phyloP scores from a whole-genome alignment of 345 rosid species.

The Cardiospermum halicacabum region DNA sequence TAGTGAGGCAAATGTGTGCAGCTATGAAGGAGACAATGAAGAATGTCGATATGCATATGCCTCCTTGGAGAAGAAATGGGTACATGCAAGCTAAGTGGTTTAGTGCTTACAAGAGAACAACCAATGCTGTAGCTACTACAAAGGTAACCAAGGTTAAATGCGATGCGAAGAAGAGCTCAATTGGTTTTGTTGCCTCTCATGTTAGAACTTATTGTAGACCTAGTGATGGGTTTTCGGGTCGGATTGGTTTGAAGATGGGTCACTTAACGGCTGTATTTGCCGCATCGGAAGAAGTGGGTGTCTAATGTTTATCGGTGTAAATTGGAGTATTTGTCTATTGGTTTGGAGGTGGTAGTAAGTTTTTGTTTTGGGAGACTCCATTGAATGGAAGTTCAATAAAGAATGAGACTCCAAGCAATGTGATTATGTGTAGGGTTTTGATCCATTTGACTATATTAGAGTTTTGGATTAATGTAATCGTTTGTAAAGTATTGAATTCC shows the following conservation, averaged over 20 bases:
- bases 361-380: not conserved
- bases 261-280: conserved; percentile 29
- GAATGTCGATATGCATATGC: conserved; percentile 35
- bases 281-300: not conserved
- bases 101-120: conserved; percentile 57
- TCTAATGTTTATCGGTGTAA: too few relatives aligned
- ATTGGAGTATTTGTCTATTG: not conserved
- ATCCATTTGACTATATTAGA: too few relatives aligned
- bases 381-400: too few relatives aligned
- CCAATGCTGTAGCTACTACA: conserved; percentile 21
- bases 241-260: conserved; percentile 26
- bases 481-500: too few relatives aligned
- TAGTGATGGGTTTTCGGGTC: conserved; percentile 8
- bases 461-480: too few relatives aligned
- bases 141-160: not conserved
- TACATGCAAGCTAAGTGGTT: conserved; percentile 88
- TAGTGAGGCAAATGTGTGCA: conserved; percentile 59
- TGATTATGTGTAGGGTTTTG: not conserved
- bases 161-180: not conserved
- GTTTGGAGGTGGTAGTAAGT: not conserved
- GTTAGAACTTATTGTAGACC: conserved; percentile 22
- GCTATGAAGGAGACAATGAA: conserved; percentile 57
- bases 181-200: conserved; percentile 26
- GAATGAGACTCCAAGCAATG: too few relatives aligned
- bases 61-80: conserved; percentile 83